Base-by-base conservation (phyloP, 2,329 filamentous ascomycete genomes). In the Pseudodiploospora longispora region DNA sequence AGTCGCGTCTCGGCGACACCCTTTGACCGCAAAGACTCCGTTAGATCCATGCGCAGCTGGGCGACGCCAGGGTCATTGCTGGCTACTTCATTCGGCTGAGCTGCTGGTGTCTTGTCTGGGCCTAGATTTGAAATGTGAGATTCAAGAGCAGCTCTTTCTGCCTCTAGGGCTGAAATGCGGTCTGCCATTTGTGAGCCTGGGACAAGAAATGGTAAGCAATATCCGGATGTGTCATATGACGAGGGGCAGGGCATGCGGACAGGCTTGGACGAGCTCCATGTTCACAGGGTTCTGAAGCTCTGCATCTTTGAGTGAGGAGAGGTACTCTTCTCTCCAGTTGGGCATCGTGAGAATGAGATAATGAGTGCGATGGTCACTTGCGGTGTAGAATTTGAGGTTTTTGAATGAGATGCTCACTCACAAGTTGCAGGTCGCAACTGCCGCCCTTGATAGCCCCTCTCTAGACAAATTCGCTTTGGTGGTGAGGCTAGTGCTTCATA, bases 321-420 rank as follows among this genome's bases (percentile, higher is more conserved):
- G 72, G 63, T 95, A 96, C 57, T 94, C 85, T 53, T 86, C 81
- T 58, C 83, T 78, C 86, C 90, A 94, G 69, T 77, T 78, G 51
- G 79, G 74, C 74, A 77, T 77, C 47, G 30, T 59, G 53, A 27
- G 3, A 34, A 9, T 9, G 8, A 12, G 32, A 9, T 34, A 9
- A 34, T 9, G 32, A 34, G 9, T 12, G 2, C 32, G 8, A 9
- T 34, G 32, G 19, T 19, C 19, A 19, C 19, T 19, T 19, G 19
- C 19, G 19, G 19, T 19, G 19, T 19, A 19, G 19, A 3, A 19
- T 19, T 19, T 19, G 19, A 19, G 19, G 19, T 19, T 19, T 19
- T 19, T 19, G 19, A 19, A 19, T 19, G 19, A 19, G 19, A 19
- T 19, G 3, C 19, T 19, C 19, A 19, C 19, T 19, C 19, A 19